A percentile compares a stretch with the other conserved stretches of the same genome.
phyloP scores from a whole-genome alignment of 2,329 filamentous ascomycete genomes.

The Niveomyces coronatus region DNA sequence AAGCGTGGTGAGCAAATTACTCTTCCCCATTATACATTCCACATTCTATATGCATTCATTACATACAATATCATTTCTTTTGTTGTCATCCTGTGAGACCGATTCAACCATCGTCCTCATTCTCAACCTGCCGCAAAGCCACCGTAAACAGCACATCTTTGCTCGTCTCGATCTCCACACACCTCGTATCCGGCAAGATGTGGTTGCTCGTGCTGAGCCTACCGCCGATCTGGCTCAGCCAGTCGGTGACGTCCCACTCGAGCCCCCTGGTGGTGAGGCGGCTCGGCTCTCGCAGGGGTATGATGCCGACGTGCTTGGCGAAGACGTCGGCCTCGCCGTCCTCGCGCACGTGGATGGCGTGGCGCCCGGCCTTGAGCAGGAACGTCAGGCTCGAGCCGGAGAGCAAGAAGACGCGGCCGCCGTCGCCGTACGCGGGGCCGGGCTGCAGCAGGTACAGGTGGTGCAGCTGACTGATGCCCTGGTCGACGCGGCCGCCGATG shows the following conservation, averaged over 20 bases:
- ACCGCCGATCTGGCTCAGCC: slow-evolving; percentile 67
- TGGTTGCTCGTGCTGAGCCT: slow-evolving; percentile 75
- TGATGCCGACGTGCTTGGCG: slow-evolving; percentile 72
- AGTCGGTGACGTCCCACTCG: slow-evolving; percentile 82
- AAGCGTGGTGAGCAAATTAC: background rate
- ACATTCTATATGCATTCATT: slow-evolving; percentile 9
- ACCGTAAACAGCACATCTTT: slow-evolving; percentile 66
- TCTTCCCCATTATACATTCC: background rate
- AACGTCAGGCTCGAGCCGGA: slow-evolving; percentile 76
- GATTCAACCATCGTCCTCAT: slow-evolving; percentile 20
- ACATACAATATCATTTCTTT: background rate
- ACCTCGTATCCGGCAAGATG: slow-evolving; percentile 45
- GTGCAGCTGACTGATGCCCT: slow-evolving; percentile 81
- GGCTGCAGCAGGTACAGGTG: slow-evolving; percentile 61
- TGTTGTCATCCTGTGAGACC: background rate
- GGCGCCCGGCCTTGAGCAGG: slow-evolving; percentile 59
- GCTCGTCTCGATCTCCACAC: slow-evolving; percentile 52
- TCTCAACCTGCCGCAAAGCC: slow-evolving; percentile 38
- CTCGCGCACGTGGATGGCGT: slow-evolving; percentile 55
- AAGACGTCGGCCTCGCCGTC: slow-evolving; percentile 43
- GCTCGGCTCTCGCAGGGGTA: slow-evolving; percentile 72
- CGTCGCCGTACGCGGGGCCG: slow-evolving; percentile 34
- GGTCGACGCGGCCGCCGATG: slow-evolving; percentile 82
- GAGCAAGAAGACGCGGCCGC: slow-evolving; percentile 63
- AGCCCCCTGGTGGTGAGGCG: slow-evolving; percentile 71